Conservation (phyloP, 192 early-diverging fungal genomes). For the Entrophospora sp. region DNA sequence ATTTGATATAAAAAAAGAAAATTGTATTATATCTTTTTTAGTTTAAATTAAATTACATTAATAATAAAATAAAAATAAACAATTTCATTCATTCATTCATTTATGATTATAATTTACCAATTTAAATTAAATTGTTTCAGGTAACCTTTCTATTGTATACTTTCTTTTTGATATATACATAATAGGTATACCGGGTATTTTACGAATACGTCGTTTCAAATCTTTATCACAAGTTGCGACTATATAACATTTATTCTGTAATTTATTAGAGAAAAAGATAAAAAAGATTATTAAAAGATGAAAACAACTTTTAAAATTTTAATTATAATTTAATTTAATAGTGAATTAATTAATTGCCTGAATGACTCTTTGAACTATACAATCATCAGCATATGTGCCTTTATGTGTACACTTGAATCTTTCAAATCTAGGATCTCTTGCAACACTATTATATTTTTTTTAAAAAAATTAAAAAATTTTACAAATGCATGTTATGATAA, state of each 20-base stretch:
- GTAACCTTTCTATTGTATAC: constrained; percentile 88
- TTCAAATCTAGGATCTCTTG: constrained; percentile 96
- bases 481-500: neutral
- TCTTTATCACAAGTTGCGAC: constrained; percentile 98
- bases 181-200: constrained; percentile 92
- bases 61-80: too few relatives aligned
- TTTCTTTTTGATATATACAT: constrained; percentile 90
- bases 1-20: too few relatives aligned
- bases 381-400: constrained; percentile 99
- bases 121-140: too few relatives aligned
- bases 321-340: too few relatives aligned
- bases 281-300: too few relatives aligned
- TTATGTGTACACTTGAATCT: constrained; percentile 92
- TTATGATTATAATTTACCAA: too few relatives aligned
- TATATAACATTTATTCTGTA: constrained; percentile 95
- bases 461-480: constrained; percentile 2
- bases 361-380: constrained; percentile 77
- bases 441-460: constrained; percentile 45
- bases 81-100: too few relatives aligned
- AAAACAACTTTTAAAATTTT: too few relatives aligned
- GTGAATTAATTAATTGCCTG: too few relatives aligned
- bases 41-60: too few relatives aligned
- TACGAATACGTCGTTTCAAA: constrained; percentile 87
- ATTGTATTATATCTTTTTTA: too few relatives aligned
- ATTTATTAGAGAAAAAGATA: too few relatives aligned